Evolutionary conservation across 1,139 yeast genomes (phyloP), one percentile per base, ranked within the genome.

Genomic region (Pneumocystis jirovecii): DNA sequence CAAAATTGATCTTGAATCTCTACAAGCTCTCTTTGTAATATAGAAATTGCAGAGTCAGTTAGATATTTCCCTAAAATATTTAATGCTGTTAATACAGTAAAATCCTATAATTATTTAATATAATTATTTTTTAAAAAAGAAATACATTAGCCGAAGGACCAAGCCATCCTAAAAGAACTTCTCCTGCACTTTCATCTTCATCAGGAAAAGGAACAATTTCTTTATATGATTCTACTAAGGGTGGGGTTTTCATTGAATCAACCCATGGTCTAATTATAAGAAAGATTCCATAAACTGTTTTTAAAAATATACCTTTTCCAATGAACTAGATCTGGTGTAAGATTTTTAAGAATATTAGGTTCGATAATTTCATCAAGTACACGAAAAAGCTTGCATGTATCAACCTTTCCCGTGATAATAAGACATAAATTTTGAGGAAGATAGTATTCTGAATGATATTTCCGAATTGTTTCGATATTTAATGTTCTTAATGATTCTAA

Each of bases 1-100:
- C 97, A 95, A 66, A 84, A 77, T 0, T 98, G 97, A 64, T 87
- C 83, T 60, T 85, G 89, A 65, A 87, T 81, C 72, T 93, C 97
- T 21, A 91, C 88, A 70, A 93, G 79, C 66, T 82, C 76, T 71
- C 83, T 83, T 68, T 84, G 83, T 69, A 89, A 80, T 8, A 86
- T 76, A 1, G 96, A 82, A 71, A 86, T 81, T 15, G 96, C 80
- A 68, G 93, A 79, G 70, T 86, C 87, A 1, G 96, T 84, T 67
- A 93, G 81, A 73, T 90, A 93, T 73, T 50, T 65, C 25, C 67
- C 62, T 42, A 68, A 57, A 17, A 68, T 63, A 39, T 65, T 63
- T 34, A 69, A 64, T 4, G 71, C 71, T 34, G 68, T 64, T 63
- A 64, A 63, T 10, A 63, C 62, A 10, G 65, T 56, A 21, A 79